Evolutionary conservation across 2,329 filamentous ascomycete species (phyloP).

Genomic region (Eutypa lata): DNA sequence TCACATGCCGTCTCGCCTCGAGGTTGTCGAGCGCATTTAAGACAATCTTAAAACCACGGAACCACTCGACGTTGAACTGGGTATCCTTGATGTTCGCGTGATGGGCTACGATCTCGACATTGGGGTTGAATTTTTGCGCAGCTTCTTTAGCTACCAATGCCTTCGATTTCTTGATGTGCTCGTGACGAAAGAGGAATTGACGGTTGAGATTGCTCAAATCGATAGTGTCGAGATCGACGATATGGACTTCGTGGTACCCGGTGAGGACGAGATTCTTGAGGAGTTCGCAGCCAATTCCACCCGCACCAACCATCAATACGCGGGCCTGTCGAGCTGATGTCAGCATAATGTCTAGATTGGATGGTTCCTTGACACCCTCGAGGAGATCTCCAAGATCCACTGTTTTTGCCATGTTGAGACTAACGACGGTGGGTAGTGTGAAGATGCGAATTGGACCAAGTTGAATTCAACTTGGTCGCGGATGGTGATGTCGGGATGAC

Average conservation of each 20-base stretch:
- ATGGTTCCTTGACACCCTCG: neutral
- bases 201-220: constrained; percentile 96
- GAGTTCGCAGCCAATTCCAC: constrained; percentile 95
- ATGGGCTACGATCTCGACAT: constrained; percentile 80
- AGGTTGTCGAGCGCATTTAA: constrained; percentile 98
- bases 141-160: constrained; percentile 91
- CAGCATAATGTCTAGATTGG: constrained; percentile 23
- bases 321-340: constrained; percentile 59
- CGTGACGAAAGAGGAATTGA: constrained; percentile 92
- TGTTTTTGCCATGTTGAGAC: neutral
- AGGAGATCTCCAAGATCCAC: neutral
- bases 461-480: neutral
- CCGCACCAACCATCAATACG: constrained; percentile 91
- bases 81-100: constrained; percentile 93
- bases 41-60: constrained; percentile 75
- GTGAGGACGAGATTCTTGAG: constrained; percentile 93
- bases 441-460: neutral
- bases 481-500: neutral
- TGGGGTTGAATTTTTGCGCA: constrained; percentile 85
- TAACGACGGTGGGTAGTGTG: neutral
- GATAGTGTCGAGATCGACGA: constrained; percentile 97
- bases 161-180: constrained; percentile 98
- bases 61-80: constrained; percentile 86
- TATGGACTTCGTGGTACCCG: constrained; percentile 88
- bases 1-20: constrained; percentile 90